These are phyloP conservation scores for Coemansia sp. DNA, from an alignment of 192 early-diverging fungal species.

Conservation along the genomic window DNA sequence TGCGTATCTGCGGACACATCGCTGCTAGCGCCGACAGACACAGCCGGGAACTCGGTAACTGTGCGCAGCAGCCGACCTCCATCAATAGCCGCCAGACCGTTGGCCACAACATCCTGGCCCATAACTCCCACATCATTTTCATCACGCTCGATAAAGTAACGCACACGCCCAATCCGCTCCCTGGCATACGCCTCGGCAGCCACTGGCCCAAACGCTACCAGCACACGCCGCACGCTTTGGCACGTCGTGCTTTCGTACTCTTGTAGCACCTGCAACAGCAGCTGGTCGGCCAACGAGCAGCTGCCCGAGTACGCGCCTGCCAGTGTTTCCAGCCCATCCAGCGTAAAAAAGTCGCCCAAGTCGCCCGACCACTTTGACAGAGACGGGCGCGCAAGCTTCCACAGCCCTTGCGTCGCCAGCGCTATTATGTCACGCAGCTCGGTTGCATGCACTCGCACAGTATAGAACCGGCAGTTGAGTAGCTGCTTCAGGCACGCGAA, in stretches of 20 bases:
- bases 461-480: constrained; percentile 42
- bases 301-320: constrained; percentile 44
- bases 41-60: constrained; percentile 31
- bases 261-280: constrained; percentile 27
- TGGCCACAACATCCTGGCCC: constrained; percentile 25
- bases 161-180: constrained; percentile 27
- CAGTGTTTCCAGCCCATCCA: constrained; percentile 50
- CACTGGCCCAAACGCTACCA: constrained; percentile 37
- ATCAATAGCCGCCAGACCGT: constrained; percentile 32
- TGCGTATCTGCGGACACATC: not conserved
- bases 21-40: not conserved
- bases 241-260: constrained; percentile 40
- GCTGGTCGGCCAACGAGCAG: constrained; percentile 17
- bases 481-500: constrained; percentile 24
- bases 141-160: constrained; percentile 40
- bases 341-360: constrained; percentile 36
- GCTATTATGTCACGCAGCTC: constrained; percentile 16
- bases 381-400: constrained; percentile 32
- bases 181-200: constrained; percentile 21
- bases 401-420: constrained; percentile 22
- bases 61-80: constrained; percentile 25
- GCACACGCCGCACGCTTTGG: constrained; percentile 46
- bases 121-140: constrained; percentile 47
- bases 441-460: constrained; percentile 12
- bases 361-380: constrained; percentile 49